Evolutionary conservation across 2,329 filamentous ascomycete species (phyloP).

Genomic region (Fusarium palustre): DNA sequence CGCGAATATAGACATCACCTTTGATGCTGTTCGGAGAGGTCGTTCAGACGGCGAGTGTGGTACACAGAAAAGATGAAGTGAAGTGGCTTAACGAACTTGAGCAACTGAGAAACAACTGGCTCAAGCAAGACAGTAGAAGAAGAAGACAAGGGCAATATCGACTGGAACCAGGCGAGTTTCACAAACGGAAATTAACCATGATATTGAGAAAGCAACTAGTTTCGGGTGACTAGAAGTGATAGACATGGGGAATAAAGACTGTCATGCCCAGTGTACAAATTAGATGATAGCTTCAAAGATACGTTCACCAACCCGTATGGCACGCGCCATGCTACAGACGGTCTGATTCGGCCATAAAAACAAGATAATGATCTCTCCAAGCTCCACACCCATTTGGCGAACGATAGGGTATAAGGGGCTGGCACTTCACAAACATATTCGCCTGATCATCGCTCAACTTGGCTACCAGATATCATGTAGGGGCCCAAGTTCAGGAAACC

Average conservation of each 20-base stretch:
- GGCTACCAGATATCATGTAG: background rate
- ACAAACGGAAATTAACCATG: background rate
- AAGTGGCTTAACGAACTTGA: background rate
- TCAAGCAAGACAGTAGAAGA: background rate
- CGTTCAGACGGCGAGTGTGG: background rate
- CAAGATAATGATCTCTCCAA: conserved; percentile 2
- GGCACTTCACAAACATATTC: background rate
- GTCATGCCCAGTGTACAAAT: conserved; percentile 4
- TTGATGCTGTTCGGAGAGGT: background rate
- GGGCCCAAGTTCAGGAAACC: background rate
- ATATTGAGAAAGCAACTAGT: background rate
- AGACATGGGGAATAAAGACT: conserved; percentile 1
- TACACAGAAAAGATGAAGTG: background rate
- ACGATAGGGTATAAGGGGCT: background rate
- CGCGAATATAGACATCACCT: conserved; percentile 63
- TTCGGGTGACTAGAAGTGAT: background rate
- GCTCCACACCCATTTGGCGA: conserved; percentile 9
- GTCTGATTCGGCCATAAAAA: conserved; percentile 14
- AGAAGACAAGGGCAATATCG: background rate
- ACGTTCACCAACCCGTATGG: conserved; percentile 12
- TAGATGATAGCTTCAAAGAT: background rate
- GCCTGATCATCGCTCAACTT: conserved; percentile 1
- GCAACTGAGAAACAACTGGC: conserved; percentile 9
- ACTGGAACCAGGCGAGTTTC: background rate
- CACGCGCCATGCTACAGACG: conserved; percentile 7